Conservation (phyloP, 805 yeast species). For the Ogataea methylovora region DNA sequence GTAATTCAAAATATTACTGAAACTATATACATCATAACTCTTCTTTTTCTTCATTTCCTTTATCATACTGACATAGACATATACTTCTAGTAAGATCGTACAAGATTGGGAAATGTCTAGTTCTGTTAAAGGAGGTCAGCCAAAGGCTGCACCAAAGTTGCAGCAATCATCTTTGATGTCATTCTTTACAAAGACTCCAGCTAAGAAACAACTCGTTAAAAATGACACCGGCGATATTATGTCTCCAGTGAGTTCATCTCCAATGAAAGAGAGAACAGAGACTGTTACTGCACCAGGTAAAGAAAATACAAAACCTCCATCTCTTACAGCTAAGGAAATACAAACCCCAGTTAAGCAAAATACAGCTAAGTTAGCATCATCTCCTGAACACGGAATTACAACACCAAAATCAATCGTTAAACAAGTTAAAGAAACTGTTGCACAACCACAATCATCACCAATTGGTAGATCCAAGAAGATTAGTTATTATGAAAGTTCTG, state of each 20-base stretch:
- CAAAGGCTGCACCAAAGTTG: constrained; percentile 8
- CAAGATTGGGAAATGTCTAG: no score
- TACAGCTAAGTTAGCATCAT: no score
- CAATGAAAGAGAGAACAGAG: constrained; percentile 6
- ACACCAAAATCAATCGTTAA: constrained; percentile 3
- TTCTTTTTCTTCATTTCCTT: no score
- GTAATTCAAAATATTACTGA: no score
- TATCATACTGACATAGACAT: no score
- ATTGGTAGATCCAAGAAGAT: constrained; percentile 5
- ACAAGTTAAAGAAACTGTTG: background rate
- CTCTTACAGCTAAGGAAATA: no score
- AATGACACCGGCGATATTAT: constrained; percentile 5
- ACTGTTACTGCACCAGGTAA: background rate
- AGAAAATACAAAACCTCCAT: background rate
- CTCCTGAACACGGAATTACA: no score
- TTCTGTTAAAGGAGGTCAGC: no score
- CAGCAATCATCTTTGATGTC: constrained; percentile 25
- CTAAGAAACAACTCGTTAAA: no score
- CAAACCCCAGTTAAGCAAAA: no score
- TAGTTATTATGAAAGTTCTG: constrained; percentile 3
- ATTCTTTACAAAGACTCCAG: constrained; percentile 16
- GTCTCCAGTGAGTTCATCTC: constrained; percentile 20
- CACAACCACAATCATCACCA: constrained; percentile 14
- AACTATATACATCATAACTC: no score
- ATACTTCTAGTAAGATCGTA: no score